Evolutionary conservation across 306 rosid species (phyloP), one percentile per base, ranked within the genome.

Genomic region (Castanea crenata): DNA sequence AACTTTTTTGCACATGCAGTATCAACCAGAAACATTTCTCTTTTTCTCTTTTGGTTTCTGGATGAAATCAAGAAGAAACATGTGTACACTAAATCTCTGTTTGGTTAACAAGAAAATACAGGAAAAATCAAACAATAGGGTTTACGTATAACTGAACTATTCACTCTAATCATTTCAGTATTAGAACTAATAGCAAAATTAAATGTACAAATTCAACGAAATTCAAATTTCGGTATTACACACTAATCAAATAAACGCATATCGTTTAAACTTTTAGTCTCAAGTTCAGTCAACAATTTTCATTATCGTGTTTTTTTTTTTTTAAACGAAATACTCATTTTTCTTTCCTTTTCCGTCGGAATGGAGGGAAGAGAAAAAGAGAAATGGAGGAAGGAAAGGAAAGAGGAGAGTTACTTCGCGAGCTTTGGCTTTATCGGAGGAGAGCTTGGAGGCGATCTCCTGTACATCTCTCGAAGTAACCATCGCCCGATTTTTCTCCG

Each of bases 391-490:
- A 79, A 65, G 32, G 80, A 63, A 80, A 58, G 29, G 18, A 76
- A 46, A 54, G 67, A 63, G n/a, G 18, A 76, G 52, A 54, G 70
- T 67, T 91, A 91, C 97, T 61, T 94, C 99, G 78, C 99, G 97
- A 76, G 91, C 71, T 89, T 89, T 94, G 70, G 85, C 90, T 89
- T 92, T 94, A 71, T 90, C 94, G 34, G 97, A 94, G 11, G 99
- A 91, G 62, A 91, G 93, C 85, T 91, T 91, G 14, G 89, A 86
- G 27, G 87, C 82, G 32, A 94, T 91, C 79, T 94, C 99, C 68
- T 81, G 92, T 69, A 91, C 81, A 80, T 94, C 99, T 79, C 94
- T 86, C 77, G 97, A 91, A 57, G 78, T 79, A 83, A 89, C 84
- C 69, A 74, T 90, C 83, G 89, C 85, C 80, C 73, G 16, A 10